A percentile compares a stretch with the other conserved stretches of the same genome.
These are phyloP conservation scores for Cystofilobasidium capitatum DNA, from an alignment of 768 basidiomycete genomes.

Conservation along the genomic window DNA sequence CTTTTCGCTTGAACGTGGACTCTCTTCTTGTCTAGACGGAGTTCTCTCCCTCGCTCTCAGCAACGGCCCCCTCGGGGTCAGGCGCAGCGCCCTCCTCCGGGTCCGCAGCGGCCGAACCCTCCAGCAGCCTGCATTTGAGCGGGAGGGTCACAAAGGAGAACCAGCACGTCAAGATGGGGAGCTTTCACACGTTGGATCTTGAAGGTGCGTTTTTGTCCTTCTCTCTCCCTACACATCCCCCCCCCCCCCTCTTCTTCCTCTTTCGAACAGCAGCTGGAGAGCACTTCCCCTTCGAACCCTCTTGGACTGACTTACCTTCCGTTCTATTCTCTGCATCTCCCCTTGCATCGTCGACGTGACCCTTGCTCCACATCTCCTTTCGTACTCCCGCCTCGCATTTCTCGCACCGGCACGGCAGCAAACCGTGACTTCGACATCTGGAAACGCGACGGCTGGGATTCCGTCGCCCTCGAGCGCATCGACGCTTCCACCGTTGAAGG, in stretches of 20 bases:
- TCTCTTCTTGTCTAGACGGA: too few species aligned
- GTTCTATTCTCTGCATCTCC: neutral
- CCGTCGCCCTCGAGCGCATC: slow-evolving; percentile 67
- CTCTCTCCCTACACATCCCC: neutral
- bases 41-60: slow-evolving; percentile 9
- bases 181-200: slow-evolving; percentile 87
- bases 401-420: too few species aligned
- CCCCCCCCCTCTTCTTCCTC: neutral
- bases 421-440: slow-evolving; percentile 85
- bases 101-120: slow-evolving; percentile 43
- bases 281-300: neutral
- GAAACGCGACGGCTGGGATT: slow-evolving; percentile 83
- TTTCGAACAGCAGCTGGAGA: neutral
- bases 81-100: slow-evolving; percentile 37
- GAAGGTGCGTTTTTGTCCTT: slow-evolving; percentile 44
- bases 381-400: too few species aligned
- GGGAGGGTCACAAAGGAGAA: slow-evolving; percentile 82
- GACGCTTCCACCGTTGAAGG: slow-evolving; percentile 87
- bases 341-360: too few species aligned
- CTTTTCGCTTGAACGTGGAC: neutral
- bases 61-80: slow-evolving; percentile 3
- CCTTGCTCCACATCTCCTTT: too few species aligned
- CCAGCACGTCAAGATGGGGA: slow-evolving; percentile 77
- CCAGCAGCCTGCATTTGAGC: slow-evolving; percentile 61
- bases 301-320: neutral